Evolutionary conservation across 257 asterid genomes (phyloP).

Genomic region (Solanum pinnatisectum): DNA sequence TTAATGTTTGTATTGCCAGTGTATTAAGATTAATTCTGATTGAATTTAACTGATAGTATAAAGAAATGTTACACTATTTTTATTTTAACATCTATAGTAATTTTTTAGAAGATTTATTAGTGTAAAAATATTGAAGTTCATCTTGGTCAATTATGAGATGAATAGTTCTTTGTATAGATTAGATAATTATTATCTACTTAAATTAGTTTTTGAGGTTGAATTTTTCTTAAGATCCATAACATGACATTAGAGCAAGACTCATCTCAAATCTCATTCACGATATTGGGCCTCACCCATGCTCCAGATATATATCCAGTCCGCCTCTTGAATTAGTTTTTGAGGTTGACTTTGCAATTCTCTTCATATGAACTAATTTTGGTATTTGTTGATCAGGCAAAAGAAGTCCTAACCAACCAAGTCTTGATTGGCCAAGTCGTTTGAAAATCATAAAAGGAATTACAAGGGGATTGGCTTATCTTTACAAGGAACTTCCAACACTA

Average conservation of each 20-base stretch:
- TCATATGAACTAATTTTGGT: background rate
- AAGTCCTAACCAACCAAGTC: conserved; percentile 16
- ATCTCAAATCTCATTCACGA: background rate
- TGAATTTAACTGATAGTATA: background rate
- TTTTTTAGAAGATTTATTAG: background rate
- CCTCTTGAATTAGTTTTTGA: background rate
- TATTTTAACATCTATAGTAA: background rate
- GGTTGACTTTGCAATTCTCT: background rate
- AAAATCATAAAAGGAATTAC: conserved; percentile 57
- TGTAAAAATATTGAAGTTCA: background rate
- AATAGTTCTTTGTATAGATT: no score
- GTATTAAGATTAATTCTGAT: no score
- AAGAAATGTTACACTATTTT: no score
- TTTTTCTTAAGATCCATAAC: no score
- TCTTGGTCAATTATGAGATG: background rate
- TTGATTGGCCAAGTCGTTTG: conserved; percentile 49
- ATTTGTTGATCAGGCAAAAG: conserved; percentile 22
- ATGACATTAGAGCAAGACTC: background rate
- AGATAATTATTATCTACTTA: no score
- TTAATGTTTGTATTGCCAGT: background rate
- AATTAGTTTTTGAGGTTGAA: no score
- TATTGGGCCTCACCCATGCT: background rate
- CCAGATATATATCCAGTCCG: no score
- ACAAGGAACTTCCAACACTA: conserved; percentile 26
- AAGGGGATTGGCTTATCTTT: conserved; percentile 37